These are phyloP conservation scores for Neurospora tetrasperma DNA, from an alignment of 495 filamentous ascomycete genomes.

Conservation along the genomic window DNA sequence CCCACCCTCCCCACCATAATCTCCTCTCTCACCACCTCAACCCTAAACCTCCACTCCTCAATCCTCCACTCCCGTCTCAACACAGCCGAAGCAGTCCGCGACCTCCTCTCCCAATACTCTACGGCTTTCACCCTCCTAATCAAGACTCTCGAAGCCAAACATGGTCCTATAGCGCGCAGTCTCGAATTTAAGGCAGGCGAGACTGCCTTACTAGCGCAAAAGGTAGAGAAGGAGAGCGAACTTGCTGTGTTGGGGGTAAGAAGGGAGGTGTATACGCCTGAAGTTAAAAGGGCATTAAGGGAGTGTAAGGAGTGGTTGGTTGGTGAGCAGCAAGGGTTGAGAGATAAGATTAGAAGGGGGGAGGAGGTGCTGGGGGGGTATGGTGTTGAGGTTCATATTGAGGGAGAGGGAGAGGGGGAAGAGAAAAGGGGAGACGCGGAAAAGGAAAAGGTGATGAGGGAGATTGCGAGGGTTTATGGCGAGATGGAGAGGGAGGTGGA, in stretches of 20 bases:
- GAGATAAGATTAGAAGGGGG: conserved; percentile 20
- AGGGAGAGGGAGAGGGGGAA: neutral
- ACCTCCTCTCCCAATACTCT: conserved; percentile 12
- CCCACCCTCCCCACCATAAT: neutral
- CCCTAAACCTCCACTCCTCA: no score
- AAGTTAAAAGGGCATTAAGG: conserved; percentile 39
- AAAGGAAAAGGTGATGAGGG: conserved; percentile 38
- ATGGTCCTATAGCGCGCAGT: conserved; percentile 53
- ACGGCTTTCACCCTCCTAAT: conserved; percentile 20
- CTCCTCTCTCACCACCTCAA: neutral
- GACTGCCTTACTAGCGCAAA: conserved; percentile 42
- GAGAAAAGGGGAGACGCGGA: conserved; percentile 4
- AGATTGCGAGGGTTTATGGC: conserved; percentile 46
- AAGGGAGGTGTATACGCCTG: neutral
- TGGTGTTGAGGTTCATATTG: conserved; percentile 19
- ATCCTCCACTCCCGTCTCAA: neutral
- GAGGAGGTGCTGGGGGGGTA: neutral
- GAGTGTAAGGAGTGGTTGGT: neutral
- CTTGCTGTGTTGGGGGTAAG: conserved; percentile 16
- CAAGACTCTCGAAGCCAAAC: conserved; percentile 40
- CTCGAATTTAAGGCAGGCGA: conserved; percentile 50
- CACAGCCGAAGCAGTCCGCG: conserved; percentile 17
- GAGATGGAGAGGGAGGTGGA: conserved; percentile 43
- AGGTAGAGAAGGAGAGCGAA: conserved; percentile 29
- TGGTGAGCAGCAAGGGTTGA: conserved; percentile 28